phyloP scores from a whole-genome alignment of 108 stramenopile species.

The Schizochytrium sp. region DNA sequence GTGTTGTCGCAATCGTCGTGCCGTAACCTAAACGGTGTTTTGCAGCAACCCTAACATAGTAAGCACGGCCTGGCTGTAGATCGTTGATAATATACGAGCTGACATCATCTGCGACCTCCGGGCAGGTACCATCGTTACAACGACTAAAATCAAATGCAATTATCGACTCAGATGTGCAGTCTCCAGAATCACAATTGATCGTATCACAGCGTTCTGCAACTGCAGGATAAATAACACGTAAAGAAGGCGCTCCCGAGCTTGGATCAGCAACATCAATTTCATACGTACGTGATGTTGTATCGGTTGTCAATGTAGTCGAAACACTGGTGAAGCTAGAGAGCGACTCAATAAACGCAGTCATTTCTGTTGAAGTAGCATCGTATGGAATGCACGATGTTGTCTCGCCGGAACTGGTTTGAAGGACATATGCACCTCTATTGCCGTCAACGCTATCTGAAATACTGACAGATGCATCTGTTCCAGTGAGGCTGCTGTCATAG shows the following conservation, averaged over 20 bases:
- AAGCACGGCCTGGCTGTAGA: conserved; percentile 63
- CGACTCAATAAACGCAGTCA: conserved; percentile 71
- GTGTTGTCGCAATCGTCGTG: background rate
- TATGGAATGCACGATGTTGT: conserved; percentile 79
- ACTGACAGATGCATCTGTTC: background rate
- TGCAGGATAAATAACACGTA: conserved; percentile 23
- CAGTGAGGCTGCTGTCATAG: background rate
- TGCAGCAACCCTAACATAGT: conserved; percentile 71
- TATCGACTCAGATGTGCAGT: conserved; percentile 26
- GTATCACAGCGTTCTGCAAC: conserved; percentile 25
- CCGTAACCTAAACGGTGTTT: conserved; percentile 73
- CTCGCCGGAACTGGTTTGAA: conserved; percentile 24
- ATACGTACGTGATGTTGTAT: background rate
- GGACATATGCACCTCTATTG: background rate
- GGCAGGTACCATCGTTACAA: background rate
- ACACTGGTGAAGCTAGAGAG: conserved; percentile 67
- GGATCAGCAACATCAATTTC: background rate
- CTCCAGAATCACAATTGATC: conserved; percentile 4
- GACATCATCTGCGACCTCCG: background rate
- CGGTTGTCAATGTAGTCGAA: background rate
- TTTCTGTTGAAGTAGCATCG: conserved; percentile 75
- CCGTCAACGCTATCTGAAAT: background rate
- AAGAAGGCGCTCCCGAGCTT: background rate
- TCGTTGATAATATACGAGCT: conserved; percentile 61
- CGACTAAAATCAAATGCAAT: background rate